Evolutionary conservation across 2,329 filamentous ascomycete genomes (phyloP), one percentile per base, ranked within the genome.

Genomic region (Sporothrix sp.): DNA sequence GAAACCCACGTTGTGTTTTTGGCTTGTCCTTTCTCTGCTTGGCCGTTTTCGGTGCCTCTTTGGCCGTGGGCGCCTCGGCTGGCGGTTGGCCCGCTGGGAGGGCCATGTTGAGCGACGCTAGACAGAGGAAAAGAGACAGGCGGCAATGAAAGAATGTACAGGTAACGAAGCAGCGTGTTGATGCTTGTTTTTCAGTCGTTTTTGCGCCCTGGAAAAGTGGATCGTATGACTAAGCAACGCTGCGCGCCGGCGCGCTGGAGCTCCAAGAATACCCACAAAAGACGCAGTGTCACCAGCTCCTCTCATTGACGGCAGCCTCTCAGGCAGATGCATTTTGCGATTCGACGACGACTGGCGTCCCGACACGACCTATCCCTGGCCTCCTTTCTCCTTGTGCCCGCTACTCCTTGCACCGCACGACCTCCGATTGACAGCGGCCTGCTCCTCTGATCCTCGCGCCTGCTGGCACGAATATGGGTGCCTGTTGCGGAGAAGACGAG

Each of bases 381-480:
- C 10, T 28, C 25, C 25, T 28, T 6, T 28, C 10, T 28, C 6
- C n/a, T n/a, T n/a, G n/a, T n/a, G n/a, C n/a, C n/a, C n/a, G n/a
- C n/a, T n/a, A n/a, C 27, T 9, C 7, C 16, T 23, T 14, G 14
- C n/a, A 5, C 23, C n/a, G 35, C 30, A 11, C 6, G n/a, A 16
- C 20, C 30, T 33, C 5, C 13, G 13, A 21, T 23, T 16, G 7
- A 4, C 11, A n/a, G 5, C 28, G 13, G 35, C 37, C 37, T 32
- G 18, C 35, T 18, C 33, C 23, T 18, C 18, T 11, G 11, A 33
- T 13, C 30, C 30, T 13, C 11, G 43, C 18, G 13, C 27, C 36
- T 10, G 8, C n/a, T 9, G 11, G 33, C 25, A 10, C 13, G 37
- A 74, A 54, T 54, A 52, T 52, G 50, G 49, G 33, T 55, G 53